phyloP scores from a whole-genome alignment of 306 rosid species.

The Gastrolobium villosum region DNA sequence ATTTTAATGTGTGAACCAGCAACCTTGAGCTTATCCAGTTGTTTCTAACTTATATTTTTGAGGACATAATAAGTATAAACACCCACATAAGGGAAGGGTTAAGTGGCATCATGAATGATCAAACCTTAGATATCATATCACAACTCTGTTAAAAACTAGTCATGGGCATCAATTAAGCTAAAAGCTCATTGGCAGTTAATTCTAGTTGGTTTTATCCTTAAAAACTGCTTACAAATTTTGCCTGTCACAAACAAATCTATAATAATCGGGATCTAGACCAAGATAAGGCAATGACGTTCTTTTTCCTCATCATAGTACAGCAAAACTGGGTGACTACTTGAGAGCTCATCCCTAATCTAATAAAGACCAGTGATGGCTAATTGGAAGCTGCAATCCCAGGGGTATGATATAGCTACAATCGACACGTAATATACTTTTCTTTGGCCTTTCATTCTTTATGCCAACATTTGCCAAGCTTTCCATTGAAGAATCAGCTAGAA shows the following conservation, averaged over 20 bases:
- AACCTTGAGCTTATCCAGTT: neutral
- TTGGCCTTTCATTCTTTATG: constrained; percentile 45
- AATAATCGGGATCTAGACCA: neutral
- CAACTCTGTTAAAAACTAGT: neutral
- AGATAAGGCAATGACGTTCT: constrained; percentile 26
- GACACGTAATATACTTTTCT: neutral
- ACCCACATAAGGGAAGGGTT: neutral
- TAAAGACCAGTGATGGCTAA: constrained; percentile 27
- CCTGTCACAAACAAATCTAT: constrained; percentile 1
- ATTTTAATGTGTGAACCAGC: neutral
- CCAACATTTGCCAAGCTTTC: constrained; percentile 42
- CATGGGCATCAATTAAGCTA: neutral
- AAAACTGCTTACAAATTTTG: constrained; percentile 28
- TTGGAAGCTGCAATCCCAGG: constrained; percentile 19
- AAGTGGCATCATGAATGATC: neutral
- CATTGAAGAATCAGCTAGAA: constrained; percentile 51
- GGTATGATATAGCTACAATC: constrained; percentile 33
- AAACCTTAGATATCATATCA: neutral
- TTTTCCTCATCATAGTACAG: constrained; percentile 34
- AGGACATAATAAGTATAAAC: neutral
- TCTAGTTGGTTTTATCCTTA: neutral
- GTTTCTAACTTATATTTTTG: neutral
- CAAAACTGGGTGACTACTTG: constrained; percentile 42
- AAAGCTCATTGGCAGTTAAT: neutral
- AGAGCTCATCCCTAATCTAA: constrained; percentile 20